Conservation (phyloP, 169 alveolate genomes). For the Babesia bigemina region DNA sequence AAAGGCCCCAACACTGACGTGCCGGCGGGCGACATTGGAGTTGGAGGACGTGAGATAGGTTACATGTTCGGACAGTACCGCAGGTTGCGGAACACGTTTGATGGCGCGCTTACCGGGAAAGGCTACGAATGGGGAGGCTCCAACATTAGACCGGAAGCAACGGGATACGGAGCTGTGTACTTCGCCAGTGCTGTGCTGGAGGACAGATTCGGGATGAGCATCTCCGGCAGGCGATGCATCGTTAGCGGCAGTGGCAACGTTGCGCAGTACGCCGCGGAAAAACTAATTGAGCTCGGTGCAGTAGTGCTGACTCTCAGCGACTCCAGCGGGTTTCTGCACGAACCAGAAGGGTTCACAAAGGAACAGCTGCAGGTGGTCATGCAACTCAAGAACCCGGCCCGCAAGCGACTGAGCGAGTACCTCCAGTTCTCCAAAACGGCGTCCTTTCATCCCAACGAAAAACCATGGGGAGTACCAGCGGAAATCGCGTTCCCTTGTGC, state of each 20-base stretch:
- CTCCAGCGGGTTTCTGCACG: conserved; percentile 75
- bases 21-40: conserved; percentile 91
- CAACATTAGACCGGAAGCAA: conserved; percentile 84
- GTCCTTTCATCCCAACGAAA: conserved; percentile 61
- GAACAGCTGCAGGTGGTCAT: conserved; percentile 67
- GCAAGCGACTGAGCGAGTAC: conserved; percentile 70
- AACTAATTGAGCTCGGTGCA: conserved; percentile 81
- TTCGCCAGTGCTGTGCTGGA: conserved; percentile 76
- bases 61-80: conserved; percentile 85
- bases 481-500: conserved; percentile 87
- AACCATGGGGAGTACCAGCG: conserved; percentile 75
- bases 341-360: conserved; percentile 76
- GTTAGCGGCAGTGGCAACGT: conserved; percentile 88
- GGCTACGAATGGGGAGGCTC: conserved; percentile 86
- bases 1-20: conserved; percentile 82
- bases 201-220: conserved; percentile 34
- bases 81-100: conserved; percentile 66
- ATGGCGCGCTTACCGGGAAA: conserved; percentile 86
- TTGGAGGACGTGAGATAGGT: conserved; percentile 86
- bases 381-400: conserved; percentile 67
- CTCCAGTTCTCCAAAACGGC: conserved; percentile 66
- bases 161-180: conserved; percentile 86
- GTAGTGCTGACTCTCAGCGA: conserved; percentile 80
- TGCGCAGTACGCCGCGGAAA: conserved; percentile 82
- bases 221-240: conserved; percentile 75